These are phyloP conservation scores for Aschersonia sp. DNA, from an alignment of 2,329 filamentous ascomycete genomes.

Conservation along the genomic window DNA sequence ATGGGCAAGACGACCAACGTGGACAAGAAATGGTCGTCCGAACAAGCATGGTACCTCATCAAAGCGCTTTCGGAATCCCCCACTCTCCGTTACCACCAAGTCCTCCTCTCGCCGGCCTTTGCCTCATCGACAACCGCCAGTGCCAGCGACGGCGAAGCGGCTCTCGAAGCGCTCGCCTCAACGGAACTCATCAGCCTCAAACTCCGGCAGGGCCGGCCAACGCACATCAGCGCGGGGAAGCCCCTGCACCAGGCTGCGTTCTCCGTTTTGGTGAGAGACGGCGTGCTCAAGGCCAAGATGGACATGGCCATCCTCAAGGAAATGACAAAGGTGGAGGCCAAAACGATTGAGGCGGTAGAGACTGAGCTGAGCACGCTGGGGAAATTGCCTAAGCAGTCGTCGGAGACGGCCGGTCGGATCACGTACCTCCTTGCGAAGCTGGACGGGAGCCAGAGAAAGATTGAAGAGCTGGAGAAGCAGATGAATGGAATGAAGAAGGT, in stretches of 20 bases:
- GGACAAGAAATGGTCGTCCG: slow-evolving; percentile 56
- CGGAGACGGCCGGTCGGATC: slow-evolving; percentile 51
- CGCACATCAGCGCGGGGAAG: slow-evolving; percentile 63
- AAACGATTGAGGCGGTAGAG: slow-evolving; percentile 66
- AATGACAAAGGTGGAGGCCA: slow-evolving; percentile 55
- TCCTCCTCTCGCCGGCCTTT: slow-evolving; percentile 66
- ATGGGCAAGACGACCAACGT: slow-evolving; percentile 38
- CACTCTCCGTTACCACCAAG: slow-evolving; percentile 68
- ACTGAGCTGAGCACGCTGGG: slow-evolving; percentile 60
- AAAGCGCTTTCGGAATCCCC: slow-evolving; percentile 59
- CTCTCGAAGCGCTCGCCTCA: slow-evolving; percentile 67
- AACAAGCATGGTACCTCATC: slow-evolving; percentile 86
- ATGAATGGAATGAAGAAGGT: slow-evolving; percentile 60
- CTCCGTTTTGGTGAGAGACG: slow-evolving; percentile 52
- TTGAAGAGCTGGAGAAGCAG: slow-evolving; percentile 60
- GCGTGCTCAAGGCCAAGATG: slow-evolving; percentile 58
- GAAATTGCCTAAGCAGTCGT: slow-evolving; percentile 53
- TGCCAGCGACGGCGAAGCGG: slow-evolving; percentile 51
- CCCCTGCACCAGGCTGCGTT: slow-evolving; percentile 84
- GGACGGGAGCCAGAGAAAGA: slow-evolving; percentile 57
- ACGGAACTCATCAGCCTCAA: slow-evolving; percentile 74
- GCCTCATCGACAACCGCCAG: slow-evolving; percentile 34
- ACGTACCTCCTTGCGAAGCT: slow-evolving; percentile 64
- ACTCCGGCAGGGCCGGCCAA: slow-evolving; percentile 61
- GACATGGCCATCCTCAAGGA: slow-evolving; percentile 57